Evolutionary conservation across 2,329 filamentous ascomycete genomes (phyloP), one percentile per base, ranked within the genome.

Genomic region (Aspergillus ochraceoroseus): DNA sequence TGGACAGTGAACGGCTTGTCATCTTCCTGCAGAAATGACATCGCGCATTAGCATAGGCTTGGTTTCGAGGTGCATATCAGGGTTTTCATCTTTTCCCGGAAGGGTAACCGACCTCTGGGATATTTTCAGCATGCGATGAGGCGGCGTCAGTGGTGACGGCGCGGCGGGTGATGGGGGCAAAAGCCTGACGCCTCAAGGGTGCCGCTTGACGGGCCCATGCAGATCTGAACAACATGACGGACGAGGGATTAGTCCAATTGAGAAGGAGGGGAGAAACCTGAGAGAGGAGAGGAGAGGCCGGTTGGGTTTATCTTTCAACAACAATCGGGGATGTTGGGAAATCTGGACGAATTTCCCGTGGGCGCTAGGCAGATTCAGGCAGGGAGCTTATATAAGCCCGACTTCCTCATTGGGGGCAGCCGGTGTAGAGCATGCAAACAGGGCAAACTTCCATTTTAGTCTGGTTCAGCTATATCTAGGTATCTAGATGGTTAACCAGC

Each of bases 131-230:
- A 68, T 94, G 87, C 59, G 88, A 82, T 60, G 85, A 90, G 55
- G 92, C 92, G 53, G 92, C 92, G 71, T 96, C 84, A 55, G 92
- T 96, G 56, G 92, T 98, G 62, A 98, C 92, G 57, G 79, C 79
- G 66, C 90, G 80, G 65, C 80, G 73, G 55, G 75, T 71, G 50
- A 70, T 47, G 46, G 71, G 63, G 52, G 68, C 65, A 48, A 68
- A 65, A 35, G 64, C 63, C 52, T 66, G 66, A 53, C 66, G 66
- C 56, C 66, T 66, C 67, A 83, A 64, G 61, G 80, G 75, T 65
- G 74, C 73, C 45, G 65, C 66, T 59, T 77, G 75, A 65, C 78
- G 74, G 61, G 77, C 72, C 70, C 79, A 75, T 63, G 83, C 70
- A 66, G 80, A 73, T 71, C 81, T 76, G 62, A 82, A 85, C 69